phyloP scores from a whole-genome alignment of 768 basidiomycete genomes.

The Pleurotus tuber-regium region DNA sequence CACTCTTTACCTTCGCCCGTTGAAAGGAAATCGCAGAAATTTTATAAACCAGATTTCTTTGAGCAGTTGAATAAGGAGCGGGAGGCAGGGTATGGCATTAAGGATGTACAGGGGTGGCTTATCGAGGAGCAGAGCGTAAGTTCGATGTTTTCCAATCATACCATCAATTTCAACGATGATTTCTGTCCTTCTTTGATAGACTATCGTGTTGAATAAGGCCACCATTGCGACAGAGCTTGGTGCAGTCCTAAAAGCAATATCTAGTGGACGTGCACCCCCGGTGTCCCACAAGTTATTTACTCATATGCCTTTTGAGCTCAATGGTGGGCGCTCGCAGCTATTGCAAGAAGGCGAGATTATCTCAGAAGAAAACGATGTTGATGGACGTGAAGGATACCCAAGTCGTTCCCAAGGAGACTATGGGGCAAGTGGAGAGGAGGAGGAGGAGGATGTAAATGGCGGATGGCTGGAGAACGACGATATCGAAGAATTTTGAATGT shows the following conservation, averaged over 20 bases:
- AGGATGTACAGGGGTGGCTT: constrained; percentile 60
- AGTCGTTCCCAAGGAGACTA: background rate
- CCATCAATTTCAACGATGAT: too few relatives aligned
- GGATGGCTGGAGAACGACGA: constrained; percentile 61
- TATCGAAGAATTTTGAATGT: constrained; percentile 48
- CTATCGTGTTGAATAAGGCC: constrained; percentile 29
- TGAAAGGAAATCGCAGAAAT: constrained; percentile 70
- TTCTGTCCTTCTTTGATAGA: background rate
- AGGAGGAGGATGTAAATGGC: constrained; percentile 30
- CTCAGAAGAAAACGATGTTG: constrained; percentile 33
- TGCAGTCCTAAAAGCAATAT: constrained; percentile 56
- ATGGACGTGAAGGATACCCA: constrained; percentile 21
- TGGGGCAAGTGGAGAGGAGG: constrained; percentile 17
- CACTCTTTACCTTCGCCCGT: constrained; percentile 89
- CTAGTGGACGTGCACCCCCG: constrained; percentile 30
- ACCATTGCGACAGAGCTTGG: constrained; percentile 60
- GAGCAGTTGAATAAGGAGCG: constrained; percentile 54
- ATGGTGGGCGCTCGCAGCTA: constrained; percentile 21
- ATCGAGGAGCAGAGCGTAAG: constrained; percentile 20
- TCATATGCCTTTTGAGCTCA: constrained; percentile 41
- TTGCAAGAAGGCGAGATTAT: constrained; percentile 24
- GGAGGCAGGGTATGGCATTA: constrained; percentile 58
- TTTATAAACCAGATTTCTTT: constrained; percentile 88
- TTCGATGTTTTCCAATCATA: background rate
- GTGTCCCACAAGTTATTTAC: constrained; percentile 51